Conservation (phyloP, 495 filamentous ascomycete species). For the Aspergillus leporis region DNA sequence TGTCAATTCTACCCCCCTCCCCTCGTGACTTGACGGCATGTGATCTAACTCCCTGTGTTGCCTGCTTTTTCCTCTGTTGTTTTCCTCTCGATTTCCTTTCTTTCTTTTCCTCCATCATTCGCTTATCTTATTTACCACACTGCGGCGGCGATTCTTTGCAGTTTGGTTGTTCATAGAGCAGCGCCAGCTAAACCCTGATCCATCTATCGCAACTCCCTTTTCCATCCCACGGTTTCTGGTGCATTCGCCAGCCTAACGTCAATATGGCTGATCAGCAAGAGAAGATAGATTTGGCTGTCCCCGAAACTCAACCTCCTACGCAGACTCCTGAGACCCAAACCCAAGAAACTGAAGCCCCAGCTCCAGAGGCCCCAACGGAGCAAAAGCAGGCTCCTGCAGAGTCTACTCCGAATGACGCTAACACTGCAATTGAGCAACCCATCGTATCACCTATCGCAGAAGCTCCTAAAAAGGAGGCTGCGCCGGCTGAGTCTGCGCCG, state of each 20-base stretch:
- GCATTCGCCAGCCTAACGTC: too few species aligned
- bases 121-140: background rate
- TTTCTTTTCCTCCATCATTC: background rate
- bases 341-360: constrained; percentile 8
- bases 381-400: constrained; percentile 20
- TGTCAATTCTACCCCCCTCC: background rate
- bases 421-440: constrained; percentile 16
- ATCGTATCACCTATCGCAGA: constrained; percentile 20
- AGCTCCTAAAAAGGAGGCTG: constrained; percentile 15
- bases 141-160: background rate
- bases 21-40: constrained; percentile 1
- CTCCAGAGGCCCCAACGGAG: constrained; percentile 25
- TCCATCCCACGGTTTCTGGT: constrained; percentile 1
- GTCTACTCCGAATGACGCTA: constrained; percentile 14
- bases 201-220: background rate
- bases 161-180: background rate
- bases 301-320: constrained; percentile 15
- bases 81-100: background rate
- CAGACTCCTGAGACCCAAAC: constrained; percentile 7
- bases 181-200: background rate
- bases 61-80: background rate
- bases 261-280: constrained; percentile 27
- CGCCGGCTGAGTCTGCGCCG: background rate
- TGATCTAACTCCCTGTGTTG: background rate
- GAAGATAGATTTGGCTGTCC: constrained; percentile 12